phyloP scores from a whole-genome alignment of 2,329 filamentous ascomycete genomes.

The Rhynchosporium agropyri region DNA sequence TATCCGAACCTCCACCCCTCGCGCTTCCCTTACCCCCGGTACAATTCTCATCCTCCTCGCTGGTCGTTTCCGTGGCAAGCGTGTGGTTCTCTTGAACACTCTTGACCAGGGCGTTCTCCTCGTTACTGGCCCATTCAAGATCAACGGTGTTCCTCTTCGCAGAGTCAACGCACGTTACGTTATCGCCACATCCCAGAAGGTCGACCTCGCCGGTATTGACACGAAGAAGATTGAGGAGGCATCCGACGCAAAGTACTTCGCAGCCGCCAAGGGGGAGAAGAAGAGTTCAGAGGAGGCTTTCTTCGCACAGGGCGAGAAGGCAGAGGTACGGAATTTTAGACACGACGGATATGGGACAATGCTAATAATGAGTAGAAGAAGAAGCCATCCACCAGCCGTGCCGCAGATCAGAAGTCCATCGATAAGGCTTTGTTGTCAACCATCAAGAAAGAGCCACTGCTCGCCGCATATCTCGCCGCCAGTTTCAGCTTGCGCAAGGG shows the following conservation, averaged over 20 bases:
- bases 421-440: slow-evolving; percentile 93
- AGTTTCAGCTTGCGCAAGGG: slow-evolving; percentile 99
- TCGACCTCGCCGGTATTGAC: slow-evolving; percentile 85
- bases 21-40: slow-evolving; percentile 88
- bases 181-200: slow-evolving; percentile 84
- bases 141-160: slow-evolving; percentile 98
- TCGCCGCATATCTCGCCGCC: slow-evolving; percentile 89
- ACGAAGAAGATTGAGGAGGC: slow-evolving; percentile 84
- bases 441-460: slow-evolving; percentile 98
- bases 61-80: slow-evolving; percentile 99
- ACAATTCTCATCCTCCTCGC: slow-evolving; percentile 98
- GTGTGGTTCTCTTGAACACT: slow-evolving; percentile 97
- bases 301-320: slow-evolving; percentile 99
- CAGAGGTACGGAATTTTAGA: slow-evolving; percentile 69
- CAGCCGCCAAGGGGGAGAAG: slow-evolving; percentile 90
- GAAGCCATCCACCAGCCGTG: slow-evolving; percentile 87
- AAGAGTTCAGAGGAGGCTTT: slow-evolving; percentile 98
- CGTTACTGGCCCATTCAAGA: slow-evolving; percentile 99
- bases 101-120: slow-evolving; percentile 97
- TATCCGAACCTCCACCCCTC: slow-evolving; percentile 82
- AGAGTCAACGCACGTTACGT: slow-evolving; percentile 92
- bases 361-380: slow-evolving; percentile 75
- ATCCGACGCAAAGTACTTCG: slow-evolving; percentile 84
- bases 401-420: slow-evolving; percentile 96
- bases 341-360: slow-evolving; percentile 7